These are phyloP conservation scores for Colletotrichum destructivum DNA, from an alignment of 2,329 filamentous ascomycete genomes.

Conservation along the genomic window DNA sequence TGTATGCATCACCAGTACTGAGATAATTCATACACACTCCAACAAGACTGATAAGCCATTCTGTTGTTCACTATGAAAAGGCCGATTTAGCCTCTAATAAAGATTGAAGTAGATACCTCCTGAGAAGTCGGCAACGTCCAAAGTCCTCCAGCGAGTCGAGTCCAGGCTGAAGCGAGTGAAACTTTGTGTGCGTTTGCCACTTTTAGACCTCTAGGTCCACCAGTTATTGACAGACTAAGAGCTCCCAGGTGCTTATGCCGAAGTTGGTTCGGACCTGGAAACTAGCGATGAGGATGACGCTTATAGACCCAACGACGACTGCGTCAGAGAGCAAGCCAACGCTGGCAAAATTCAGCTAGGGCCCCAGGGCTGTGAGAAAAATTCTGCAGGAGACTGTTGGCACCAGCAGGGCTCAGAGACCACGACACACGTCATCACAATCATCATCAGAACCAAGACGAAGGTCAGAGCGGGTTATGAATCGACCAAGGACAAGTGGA, in stretches of 20 bases:
- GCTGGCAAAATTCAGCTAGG: neutral
- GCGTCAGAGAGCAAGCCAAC: neutral
- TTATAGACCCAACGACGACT: neutral
- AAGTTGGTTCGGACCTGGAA: slow-evolving; percentile 6
- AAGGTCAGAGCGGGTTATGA: too few relatives aligned
- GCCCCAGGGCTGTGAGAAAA: neutral
- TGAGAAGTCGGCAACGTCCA: too few relatives aligned
- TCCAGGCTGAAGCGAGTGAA: too few relatives aligned
- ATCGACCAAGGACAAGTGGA: too few relatives aligned
- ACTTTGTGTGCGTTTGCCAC: too few relatives aligned
- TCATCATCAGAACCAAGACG: too few relatives aligned
- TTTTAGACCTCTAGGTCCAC: too few relatives aligned
- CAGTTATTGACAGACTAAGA: too few relatives aligned
- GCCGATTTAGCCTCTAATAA: neutral
- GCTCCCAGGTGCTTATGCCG: neutral
- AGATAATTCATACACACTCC: too few relatives aligned
- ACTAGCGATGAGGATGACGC: slow-evolving; percentile 1
- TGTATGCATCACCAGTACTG: neutral
- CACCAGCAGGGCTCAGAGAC: too few relatives aligned
- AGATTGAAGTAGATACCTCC: neutral
- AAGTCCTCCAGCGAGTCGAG: too few relatives aligned
- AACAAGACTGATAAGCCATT: neutral
- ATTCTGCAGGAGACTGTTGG: neutral
- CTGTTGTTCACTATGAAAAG: neutral
- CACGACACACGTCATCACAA: too few relatives aligned